These are phyloP conservation scores for Aquilaria agallochum DNA, from an alignment of 441 rosid genomes.

Conservation along the genomic window DNA sequence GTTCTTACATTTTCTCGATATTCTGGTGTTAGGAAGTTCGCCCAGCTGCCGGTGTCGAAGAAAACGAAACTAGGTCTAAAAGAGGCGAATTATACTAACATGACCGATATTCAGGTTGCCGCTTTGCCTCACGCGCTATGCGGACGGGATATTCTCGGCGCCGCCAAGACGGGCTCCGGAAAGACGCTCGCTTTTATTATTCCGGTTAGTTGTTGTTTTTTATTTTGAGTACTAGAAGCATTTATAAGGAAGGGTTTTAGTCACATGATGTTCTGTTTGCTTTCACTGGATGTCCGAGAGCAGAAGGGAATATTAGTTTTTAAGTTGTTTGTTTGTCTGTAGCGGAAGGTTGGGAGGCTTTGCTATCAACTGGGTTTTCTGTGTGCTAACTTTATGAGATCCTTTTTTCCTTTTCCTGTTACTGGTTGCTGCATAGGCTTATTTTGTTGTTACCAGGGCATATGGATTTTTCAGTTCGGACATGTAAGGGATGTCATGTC, in stretches of 20 bases:
- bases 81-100: constrained; percentile 38
- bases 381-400: too few species aligned
- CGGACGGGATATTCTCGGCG: constrained; percentile 91
- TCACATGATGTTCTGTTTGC: neutral
- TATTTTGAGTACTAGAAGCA: neutral
- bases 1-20: constrained; percentile 51
- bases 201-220: constrained; percentile 51
- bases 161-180: constrained; percentile 94
- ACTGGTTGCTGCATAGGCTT: too few species aligned
- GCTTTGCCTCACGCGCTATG: constrained; percentile 84
- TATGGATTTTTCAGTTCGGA: too few species aligned
- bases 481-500: too few species aligned
- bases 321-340: too few species aligned
- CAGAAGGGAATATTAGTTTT: too few species aligned
- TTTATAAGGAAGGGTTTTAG: neutral
- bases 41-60: constrained; percentile 68
- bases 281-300: too few species aligned
- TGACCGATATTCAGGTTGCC: constrained; percentile 89
- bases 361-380: too few species aligned
- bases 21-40: constrained; percentile 51
- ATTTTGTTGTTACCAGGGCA: too few species aligned
- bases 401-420: too few species aligned
- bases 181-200: constrained; percentile 90
- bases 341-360: too few species aligned
- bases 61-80: constrained; percentile 62